Evolutionary conservation across 768 basidiomycete genomes (phyloP).

Genomic region (Leccinum truebloodii): DNA sequence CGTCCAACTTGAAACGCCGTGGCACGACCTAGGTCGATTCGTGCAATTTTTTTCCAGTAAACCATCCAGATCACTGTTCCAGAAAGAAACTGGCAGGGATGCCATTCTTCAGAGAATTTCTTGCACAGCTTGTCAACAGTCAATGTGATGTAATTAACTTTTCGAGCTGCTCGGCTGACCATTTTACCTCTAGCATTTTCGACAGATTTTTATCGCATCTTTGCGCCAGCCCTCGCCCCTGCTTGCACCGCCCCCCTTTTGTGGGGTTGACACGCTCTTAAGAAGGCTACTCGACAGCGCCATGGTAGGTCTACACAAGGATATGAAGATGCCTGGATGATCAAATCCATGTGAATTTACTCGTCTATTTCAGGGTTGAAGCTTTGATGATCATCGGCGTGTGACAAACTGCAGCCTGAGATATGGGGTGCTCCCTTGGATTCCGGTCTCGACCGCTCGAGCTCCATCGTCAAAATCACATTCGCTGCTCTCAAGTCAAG

Average conservation of each 20-base stretch:
- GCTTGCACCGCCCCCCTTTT: neutral
- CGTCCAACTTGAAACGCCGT: slow-evolving; percentile 1
- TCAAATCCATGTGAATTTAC: slow-evolving; percentile 1
- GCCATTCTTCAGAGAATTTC: neutral
- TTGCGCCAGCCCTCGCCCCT: neutral
- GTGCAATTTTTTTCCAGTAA: slow-evolving; percentile 6
- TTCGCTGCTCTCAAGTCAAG: neutral
- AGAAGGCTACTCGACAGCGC: neutral
- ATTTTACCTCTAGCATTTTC: neutral
- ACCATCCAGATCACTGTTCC: neutral
- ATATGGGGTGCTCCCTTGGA: neutral
- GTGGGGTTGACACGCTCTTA: neutral
- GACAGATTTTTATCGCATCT: neutral
- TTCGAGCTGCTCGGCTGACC: neutral
- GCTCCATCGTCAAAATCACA: neutral
- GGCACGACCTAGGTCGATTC: slow-evolving; percentile 4
- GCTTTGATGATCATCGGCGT: slow-evolving; percentile 5
- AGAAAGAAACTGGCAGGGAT: neutral
- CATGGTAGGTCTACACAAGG: neutral
- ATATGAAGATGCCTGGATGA: neutral
- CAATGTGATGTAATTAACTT: neutral
- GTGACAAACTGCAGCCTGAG: neutral
- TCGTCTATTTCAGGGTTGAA: slow-evolving; percentile 11
- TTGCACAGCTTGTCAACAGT: neutral
- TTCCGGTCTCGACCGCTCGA: slow-evolving; percentile 11